Conservation (phyloP, 768 basidiomycete species). For the Suillus subluteus region DNA sequence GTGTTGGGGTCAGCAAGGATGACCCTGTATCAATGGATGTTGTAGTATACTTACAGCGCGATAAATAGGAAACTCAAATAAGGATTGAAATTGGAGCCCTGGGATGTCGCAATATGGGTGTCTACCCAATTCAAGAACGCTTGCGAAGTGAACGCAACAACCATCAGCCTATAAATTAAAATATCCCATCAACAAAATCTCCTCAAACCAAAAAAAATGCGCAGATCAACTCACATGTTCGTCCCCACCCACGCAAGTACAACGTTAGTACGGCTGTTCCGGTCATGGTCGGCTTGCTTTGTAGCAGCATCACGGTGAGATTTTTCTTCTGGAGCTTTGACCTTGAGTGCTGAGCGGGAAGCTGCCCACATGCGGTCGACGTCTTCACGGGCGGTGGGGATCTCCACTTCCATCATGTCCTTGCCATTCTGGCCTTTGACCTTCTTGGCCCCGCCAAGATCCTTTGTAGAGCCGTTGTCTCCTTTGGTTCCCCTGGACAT, state of each 20-base stretch:
- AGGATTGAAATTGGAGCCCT: conserved; percentile 77
- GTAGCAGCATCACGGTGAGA: conserved; percentile 86
- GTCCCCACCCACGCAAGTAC: conserved; percentile 83
- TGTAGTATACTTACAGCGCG: conserved; percentile 45
- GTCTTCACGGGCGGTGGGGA: conserved; percentile 82
- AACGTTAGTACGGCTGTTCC: conserved; percentile 84
- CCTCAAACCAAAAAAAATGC: conserved; percentile 1
- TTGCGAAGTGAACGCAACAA: conserved; percentile 73
- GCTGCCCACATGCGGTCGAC: conserved; percentile 88
- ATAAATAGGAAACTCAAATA: conserved; percentile 85
- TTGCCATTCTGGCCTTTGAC: conserved; percentile 84
- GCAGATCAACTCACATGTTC: conserved; percentile 66
- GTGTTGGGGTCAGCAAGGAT: conserved; percentile 1
- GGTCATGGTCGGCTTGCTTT: conserved; percentile 86
- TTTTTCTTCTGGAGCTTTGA: conserved; percentile 71
- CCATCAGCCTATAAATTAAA: conserved; percentile 54
- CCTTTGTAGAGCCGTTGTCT: conserved; percentile 85
- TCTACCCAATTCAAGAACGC: conserved; percentile 79
- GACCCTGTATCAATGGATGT: neutral
- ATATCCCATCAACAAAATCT: conserved; percentile 9
- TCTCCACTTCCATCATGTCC: conserved; percentile 83
- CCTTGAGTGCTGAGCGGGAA: conserved; percentile 67
- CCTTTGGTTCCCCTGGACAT: conserved; percentile 81
- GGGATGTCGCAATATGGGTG: conserved; percentile 51
- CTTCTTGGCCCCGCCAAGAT: conserved; percentile 90